A percentile compares a stretch with the other conserved stretches of the same genome.
phyloP scores from a whole-genome alignment of 2,329 filamentous ascomycete species.

The Metarhizium guizhouense region DNA sequence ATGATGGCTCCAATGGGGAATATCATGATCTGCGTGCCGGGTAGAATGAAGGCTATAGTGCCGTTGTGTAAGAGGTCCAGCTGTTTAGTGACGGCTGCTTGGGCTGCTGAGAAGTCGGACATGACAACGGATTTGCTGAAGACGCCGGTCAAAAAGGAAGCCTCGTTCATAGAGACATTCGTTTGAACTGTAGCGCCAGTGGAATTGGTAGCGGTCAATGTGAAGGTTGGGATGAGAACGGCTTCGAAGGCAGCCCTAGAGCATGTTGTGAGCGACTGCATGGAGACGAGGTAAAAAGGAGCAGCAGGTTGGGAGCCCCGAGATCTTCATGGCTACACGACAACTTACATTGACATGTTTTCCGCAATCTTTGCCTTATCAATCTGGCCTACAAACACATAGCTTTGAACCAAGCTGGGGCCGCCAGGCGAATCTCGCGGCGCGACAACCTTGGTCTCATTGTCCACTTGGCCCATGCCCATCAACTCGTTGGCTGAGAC shows the following conservation, averaged over 20 bases:
- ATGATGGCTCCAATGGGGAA: conserved; percentile 64
- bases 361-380: conserved; percentile 44
- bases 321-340: neutral
- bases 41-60: conserved; percentile 57
- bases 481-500: conserved; percentile 16
- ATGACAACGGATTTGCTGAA: conserved; percentile 51
- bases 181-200: conserved; percentile 46
- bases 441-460: conserved; percentile 7
- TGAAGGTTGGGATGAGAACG: conserved; percentile 59
- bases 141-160: conserved; percentile 61
- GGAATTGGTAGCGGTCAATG: conserved; percentile 48
- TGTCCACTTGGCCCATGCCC: conserved; percentile 15
- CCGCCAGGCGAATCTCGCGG: conserved; percentile 3
- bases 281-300: neutral
- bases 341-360: conserved; percentile 52
- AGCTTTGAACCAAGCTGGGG: conserved; percentile 47
- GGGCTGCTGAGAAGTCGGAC: conserved; percentile 40
- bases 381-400: conserved; percentile 62
- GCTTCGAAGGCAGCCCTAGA: conserved; percentile 48
- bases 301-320: neutral
- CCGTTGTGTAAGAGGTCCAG: conserved; percentile 37
- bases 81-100: conserved; percentile 39
- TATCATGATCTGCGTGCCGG: conserved; percentile 58
- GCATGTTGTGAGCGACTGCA: neutral
- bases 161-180: conserved; percentile 60